Evolutionary conservation across 148 eudicot species (phyloP).

Genomic region (Camellia lanceoleosa): DNA sequence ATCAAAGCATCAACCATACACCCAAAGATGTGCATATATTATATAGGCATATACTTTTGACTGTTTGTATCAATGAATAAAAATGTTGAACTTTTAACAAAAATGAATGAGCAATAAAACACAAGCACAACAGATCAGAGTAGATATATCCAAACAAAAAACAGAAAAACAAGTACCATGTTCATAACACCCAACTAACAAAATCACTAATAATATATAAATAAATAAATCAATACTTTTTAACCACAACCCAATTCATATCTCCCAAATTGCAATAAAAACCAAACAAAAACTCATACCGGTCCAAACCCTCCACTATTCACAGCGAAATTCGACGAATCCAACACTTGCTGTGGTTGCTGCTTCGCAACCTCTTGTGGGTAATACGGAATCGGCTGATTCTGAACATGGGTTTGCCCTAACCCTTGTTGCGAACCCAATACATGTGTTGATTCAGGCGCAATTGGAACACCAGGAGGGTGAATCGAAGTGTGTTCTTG

Average conservation of each 20-base stretch:
- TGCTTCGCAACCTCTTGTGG: conserved; percentile 5
- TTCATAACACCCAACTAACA: background rate
- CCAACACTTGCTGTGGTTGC: too few species aligned
- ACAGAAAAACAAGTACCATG: background rate
- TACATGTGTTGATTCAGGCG: conserved; percentile 13
- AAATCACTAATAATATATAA: background rate
- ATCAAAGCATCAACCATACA: background rate
- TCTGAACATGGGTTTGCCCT: conserved; percentile 8
- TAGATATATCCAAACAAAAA: too few species aligned
- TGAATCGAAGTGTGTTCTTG: conserved; percentile 31
- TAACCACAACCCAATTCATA: conserved; percentile 5
- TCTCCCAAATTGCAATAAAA: background rate
- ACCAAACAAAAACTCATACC: conserved; percentile 21
- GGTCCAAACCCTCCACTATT: conserved; percentile 14
- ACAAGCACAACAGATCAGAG: too few species aligned
- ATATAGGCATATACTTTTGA: background rate
- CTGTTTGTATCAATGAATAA: background rate
- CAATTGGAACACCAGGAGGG: conserved; percentile 42
- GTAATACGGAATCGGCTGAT: conserved; percentile 29
- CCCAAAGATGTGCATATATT: background rate
- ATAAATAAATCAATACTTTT: background rate
- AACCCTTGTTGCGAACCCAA: conserved; percentile 4
- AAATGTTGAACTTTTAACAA: too few species aligned
- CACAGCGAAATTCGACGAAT: too few species aligned
- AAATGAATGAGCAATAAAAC: too few species aligned